A percentile compares a stretch with the other conserved stretches of the same genome.
phyloP scores from a whole-genome alignment of 2,329 filamentous ascomycete species.

The Claviceps africana region DNA sequence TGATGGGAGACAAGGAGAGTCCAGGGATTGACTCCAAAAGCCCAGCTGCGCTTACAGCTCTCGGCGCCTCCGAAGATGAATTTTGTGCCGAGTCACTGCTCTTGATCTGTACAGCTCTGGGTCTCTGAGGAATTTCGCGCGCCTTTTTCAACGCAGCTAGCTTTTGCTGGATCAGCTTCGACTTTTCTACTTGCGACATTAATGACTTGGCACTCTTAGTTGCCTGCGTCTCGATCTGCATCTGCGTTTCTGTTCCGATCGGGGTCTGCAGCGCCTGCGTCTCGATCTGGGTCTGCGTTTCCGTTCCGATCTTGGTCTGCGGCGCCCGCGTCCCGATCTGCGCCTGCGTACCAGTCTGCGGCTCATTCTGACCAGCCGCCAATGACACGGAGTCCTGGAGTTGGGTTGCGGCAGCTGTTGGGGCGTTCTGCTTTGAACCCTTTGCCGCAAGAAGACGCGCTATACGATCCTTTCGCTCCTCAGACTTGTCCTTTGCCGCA shows the following conservation, averaged over 20 bases:
- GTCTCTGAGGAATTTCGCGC: constrained; percentile 25
- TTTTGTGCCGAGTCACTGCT: neutral
- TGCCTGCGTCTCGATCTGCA: neutral
- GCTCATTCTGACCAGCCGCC: neutral
- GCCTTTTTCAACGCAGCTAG: constrained; percentile 59
- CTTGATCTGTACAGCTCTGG: neutral
- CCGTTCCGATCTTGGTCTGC: too few relatives aligned
- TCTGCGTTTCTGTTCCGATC: neutral
- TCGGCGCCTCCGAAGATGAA: neutral
- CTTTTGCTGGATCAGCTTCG: constrained; percentile 58
- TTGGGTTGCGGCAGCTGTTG: constrained; percentile 6
- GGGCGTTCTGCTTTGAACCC: constrained; percentile 34
- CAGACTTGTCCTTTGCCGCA: constrained; percentile 22
- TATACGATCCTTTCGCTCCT: constrained; percentile 63
- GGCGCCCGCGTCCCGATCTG: neutral
- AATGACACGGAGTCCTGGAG: constrained; percentile 4
- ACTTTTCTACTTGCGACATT: constrained; percentile 48
- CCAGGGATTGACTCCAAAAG: constrained; percentile 18
- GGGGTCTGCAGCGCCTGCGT: neutral
- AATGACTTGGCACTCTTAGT: constrained; percentile 13
- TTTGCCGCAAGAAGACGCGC: constrained; percentile 64
- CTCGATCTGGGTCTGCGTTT: neutral
- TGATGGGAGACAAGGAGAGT: constrained; percentile 19
- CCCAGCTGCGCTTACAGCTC: neutral
- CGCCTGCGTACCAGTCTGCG: neutral